phyloP scores from a whole-genome alignment of 2,329 filamentous ascomycete genomes.

The Biscogniauxia sp. region DNA sequence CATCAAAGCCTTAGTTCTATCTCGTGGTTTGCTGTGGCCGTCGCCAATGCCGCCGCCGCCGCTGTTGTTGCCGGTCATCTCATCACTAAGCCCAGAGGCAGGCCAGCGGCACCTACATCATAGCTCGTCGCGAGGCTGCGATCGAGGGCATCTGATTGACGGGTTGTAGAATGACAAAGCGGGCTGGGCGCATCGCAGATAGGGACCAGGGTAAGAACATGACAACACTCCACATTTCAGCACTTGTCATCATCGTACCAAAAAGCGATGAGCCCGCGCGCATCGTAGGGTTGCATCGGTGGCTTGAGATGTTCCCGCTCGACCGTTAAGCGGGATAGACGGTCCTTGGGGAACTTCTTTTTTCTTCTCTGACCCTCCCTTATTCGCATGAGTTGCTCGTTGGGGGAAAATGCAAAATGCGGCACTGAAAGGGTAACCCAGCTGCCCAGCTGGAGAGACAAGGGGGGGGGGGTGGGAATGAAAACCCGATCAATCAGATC shows the following conservation, averaged over 20 bases:
- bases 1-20: background rate
- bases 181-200: background rate
- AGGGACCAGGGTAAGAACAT: background rate
- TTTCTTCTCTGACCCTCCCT: background rate
- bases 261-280: background rate
- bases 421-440: conserved; percentile 14
- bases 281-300: conserved; percentile 10
- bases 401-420: conserved; percentile 11
- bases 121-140: background rate
- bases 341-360: conserved; percentile 5
- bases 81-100: background rate
- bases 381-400: conserved; percentile 10
- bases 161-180: background rate
- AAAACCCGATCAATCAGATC: conserved; percentile 18
- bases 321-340: conserved; percentile 10
- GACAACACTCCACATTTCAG: background rate
- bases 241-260: conserved; percentile 2
- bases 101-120: background rate
- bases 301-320: conserved; percentile 17
- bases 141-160: background rate
- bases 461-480: conserved; percentile 7
- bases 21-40: background rate
- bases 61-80: background rate
- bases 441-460: conserved; percentile 11
- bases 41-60: background rate